Conservation (phyloP, 495 filamentous ascomycete species). For the Penicillium diatomitis region DNA sequence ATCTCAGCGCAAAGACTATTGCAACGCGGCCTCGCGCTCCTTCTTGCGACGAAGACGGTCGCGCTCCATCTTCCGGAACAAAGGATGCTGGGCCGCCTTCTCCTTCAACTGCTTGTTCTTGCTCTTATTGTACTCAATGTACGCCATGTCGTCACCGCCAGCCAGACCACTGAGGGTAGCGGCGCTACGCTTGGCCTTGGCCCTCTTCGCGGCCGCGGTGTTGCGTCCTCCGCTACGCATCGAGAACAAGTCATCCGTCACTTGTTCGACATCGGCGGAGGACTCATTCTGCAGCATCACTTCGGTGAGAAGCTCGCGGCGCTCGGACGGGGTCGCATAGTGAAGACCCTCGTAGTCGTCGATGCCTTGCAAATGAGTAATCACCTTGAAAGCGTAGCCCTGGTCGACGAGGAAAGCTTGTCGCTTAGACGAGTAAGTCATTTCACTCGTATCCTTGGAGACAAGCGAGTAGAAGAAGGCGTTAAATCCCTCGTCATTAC, state of each 20-base stretch:
- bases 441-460: slow-evolving; percentile 93
- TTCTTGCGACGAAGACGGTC: slow-evolving; percentile 60
- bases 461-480: slow-evolving; percentile 98
- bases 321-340: slow-evolving; percentile 70
- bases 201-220: slow-evolving; percentile 27
- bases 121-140: slow-evolving; percentile 76
- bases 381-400: slow-evolving; percentile 98
- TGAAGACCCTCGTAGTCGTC: slow-evolving; percentile 73
- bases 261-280: slow-evolving; percentile 64
- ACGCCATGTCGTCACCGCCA: slow-evolving; percentile 93
- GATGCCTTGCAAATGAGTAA: slow-evolving; percentile 89
- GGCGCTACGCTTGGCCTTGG: slow-evolving; percentile 63
- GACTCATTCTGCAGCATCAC: slow-evolving; percentile 89
- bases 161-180: slow-evolving; percentile 76
- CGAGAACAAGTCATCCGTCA: slow-evolving; percentile 77
- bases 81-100: slow-evolving; percentile 47
- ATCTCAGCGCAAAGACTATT: too few relatives aligned
- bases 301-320: slow-evolving; percentile 78
- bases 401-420: slow-evolving; percentile 98
- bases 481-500: slow-evolving; percentile 98
- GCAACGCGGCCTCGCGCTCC: slow-evolving; percentile 24
- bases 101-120: slow-evolving; percentile 75
- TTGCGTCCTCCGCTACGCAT: slow-evolving; percentile 37
- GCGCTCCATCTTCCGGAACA: slow-evolving; percentile 76
- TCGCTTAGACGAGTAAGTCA: slow-evolving; percentile 95